These are phyloP conservation scores for Straminergon stramineum DNA, from an alignment of 225 moss, liverwort and hornwort species.

Conservation along the genomic window DNA sequence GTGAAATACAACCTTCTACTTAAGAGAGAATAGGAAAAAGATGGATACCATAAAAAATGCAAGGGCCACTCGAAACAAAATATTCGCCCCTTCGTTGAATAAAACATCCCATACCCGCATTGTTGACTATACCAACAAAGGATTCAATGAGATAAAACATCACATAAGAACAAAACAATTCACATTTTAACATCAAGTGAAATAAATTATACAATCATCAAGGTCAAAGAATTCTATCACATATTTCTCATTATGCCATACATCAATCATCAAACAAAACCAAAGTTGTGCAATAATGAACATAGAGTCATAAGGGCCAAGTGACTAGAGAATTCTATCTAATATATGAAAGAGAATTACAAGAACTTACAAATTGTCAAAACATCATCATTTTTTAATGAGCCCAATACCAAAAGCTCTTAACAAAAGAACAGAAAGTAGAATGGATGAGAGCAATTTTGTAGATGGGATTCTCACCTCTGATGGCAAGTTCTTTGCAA, in stretches of 20 bases:
- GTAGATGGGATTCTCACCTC: constrained; percentile 34
- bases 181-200: neutral
- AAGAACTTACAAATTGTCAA: neutral
- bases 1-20: neutral
- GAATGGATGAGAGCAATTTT: neutral
- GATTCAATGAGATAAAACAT: neutral
- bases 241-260: too few relatives aligned
- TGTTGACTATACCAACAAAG: constrained; percentile 34
- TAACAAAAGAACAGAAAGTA: neutral
- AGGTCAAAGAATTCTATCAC: neutral
- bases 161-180: too few relatives aligned
- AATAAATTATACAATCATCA: too few relatives aligned
- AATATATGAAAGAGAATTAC: neutral
- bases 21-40: neutral
- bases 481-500: constrained; percentile 90
- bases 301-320: neutral
- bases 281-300: neutral
- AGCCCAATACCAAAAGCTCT: neutral
- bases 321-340: too few relatives aligned
- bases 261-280: neutral
- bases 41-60: constrained; percentile 80
- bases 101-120: constrained; percentile 98
- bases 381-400: neutral
- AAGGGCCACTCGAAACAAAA: constrained; percentile 83
- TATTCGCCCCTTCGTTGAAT: constrained; percentile 86